These are phyloP conservation scores for Pichia thaimueangensis DNA, from an alignment of 805 yeast species.

Conservation along the genomic window DNA sequence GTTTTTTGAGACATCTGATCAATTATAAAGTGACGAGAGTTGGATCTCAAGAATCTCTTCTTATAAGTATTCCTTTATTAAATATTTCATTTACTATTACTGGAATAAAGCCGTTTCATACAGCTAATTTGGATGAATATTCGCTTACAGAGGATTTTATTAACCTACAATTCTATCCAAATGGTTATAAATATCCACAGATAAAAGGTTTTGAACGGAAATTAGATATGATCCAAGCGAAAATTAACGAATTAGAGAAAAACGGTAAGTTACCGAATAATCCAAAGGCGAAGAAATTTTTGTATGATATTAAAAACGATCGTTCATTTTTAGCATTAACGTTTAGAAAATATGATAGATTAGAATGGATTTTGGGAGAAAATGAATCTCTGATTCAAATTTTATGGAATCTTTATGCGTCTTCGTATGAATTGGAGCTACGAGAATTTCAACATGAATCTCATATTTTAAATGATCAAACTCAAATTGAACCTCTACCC, in stretches of 20 bases:
- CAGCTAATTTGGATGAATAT: background rate
- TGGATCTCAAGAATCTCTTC: conserved; percentile 7
- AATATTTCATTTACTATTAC: conserved; percentile 34
- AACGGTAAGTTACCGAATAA: conserved; percentile 4
- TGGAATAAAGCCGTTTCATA: conserved; percentile 1
- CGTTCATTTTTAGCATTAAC: conserved; percentile 33
- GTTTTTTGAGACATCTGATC: conserved; percentile 44
- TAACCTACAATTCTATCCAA: conserved; percentile 1
- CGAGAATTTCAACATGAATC: conserved; percentile 42
- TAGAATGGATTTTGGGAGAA: conserved; percentile 60
- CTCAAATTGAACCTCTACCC: conserved; percentile 55
- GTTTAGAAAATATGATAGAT: conserved; percentile 64
- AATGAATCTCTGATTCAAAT: conserved; percentile 37
- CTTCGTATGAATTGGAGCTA: conserved; percentile 54
- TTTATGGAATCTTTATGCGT: conserved; percentile 36
- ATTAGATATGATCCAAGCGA: conserved; percentile 31
- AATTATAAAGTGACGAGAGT: conserved; percentile 25
- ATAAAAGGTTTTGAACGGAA: conserved; percentile 33
- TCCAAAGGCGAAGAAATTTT: conserved; percentile 12
- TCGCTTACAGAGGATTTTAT: background rate
- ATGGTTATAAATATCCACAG: conserved; percentile 25
- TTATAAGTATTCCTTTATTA: conserved; percentile 40
- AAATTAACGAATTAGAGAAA: conserved; percentile 21
- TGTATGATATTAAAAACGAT: conserved; percentile 20
- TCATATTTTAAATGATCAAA: conserved; percentile 22